A percentile compares a stretch with the other conserved stretches of the same genome.
Conservation (phyloP, 805 yeast species). For the Candida chauliodis region DNA sequence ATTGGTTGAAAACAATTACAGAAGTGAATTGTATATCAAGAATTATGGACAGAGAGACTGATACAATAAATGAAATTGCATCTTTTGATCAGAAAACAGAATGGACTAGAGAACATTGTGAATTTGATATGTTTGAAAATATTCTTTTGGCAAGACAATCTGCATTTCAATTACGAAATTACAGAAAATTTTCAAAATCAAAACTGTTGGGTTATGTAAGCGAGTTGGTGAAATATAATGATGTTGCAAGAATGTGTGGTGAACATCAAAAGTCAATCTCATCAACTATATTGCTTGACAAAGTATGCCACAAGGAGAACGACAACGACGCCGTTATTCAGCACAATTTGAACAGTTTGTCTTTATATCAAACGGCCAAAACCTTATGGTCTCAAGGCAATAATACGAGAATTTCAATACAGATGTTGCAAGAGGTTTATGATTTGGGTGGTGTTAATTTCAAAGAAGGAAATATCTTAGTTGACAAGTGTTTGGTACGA, state of each 20-base stretch:
- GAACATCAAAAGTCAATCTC: constrained; percentile 51
- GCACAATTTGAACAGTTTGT: constrained; percentile 14
- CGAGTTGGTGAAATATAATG: constrained; percentile 44
- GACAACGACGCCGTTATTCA: constrained; percentile 11
- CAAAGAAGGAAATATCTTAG: constrained; percentile 15
- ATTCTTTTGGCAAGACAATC: constrained; percentile 41
- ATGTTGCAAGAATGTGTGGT: constrained; percentile 30
- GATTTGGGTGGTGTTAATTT: constrained; percentile 11
- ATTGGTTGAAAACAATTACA: constrained; percentile 27
- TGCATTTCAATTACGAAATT: constrained; percentile 28
- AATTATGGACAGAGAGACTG: neutral
- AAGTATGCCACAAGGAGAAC: constrained; percentile 24
- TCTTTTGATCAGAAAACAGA: constrained; percentile 10
- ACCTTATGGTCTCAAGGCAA: constrained; percentile 61
- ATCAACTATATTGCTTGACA: constrained; percentile 44
- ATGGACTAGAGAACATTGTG: constrained; percentile 36
- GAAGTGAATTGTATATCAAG: constrained; percentile 18
- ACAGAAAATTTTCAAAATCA: constrained; percentile 1
- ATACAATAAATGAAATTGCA: neutral
- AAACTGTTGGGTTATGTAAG: constrained; percentile 22
- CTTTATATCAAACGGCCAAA: constrained; percentile 51
- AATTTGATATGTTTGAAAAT: constrained; percentile 38
- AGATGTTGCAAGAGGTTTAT: constrained; percentile 38
- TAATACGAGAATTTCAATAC: constrained; percentile 48
- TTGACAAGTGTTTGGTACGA: constrained; percentile 24